phyloP scores from a whole-genome alignment of 108 stramenopile genomes.

The Seminavis robusta region DNA sequence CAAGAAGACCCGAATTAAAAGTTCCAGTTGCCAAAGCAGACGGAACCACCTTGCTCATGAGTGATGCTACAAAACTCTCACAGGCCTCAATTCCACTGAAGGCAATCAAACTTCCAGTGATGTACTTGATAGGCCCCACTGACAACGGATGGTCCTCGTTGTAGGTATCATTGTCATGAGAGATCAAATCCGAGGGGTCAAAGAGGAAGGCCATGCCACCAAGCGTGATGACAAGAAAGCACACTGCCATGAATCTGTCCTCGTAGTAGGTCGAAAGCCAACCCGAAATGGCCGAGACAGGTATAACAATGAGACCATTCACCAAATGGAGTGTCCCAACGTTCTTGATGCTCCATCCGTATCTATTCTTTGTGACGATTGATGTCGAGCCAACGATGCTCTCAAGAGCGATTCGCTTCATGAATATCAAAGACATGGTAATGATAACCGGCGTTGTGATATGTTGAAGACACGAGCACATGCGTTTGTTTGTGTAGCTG shows the following conservation, averaged over 20 bases:
- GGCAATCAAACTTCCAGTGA: conserved; percentile 43
- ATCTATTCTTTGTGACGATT: conserved; percentile 68
- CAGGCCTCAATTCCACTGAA: conserved; percentile 56
- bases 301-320: conserved; percentile 70
- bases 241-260: conserved; percentile 41
- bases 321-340: conserved; percentile 65
- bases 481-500: no score
- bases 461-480: not conserved
- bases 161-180: conserved; percentile 16
- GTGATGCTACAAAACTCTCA: conserved; percentile 67
- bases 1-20: conserved; percentile 73
- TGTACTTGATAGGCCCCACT: conserved; percentile 44
- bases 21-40: conserved; percentile 72
- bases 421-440: conserved; percentile 38
- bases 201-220: conserved; percentile 49
- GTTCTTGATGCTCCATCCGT: conserved; percentile 57
- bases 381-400: conserved; percentile 57
- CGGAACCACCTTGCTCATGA: conserved; percentile 75
- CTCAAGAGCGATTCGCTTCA: conserved; percentile 44
- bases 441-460: conserved; percentile 35
- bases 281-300: conserved; percentile 52
- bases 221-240: conserved; percentile 31
- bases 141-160: conserved; percentile 28
- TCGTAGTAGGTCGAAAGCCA: conserved; percentile 45
- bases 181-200: conserved; percentile 42